These are phyloP conservation scores for Eudorina sp. DNA, from an alignment of 139 green algal species.

Conservation along the genomic window DNA sequence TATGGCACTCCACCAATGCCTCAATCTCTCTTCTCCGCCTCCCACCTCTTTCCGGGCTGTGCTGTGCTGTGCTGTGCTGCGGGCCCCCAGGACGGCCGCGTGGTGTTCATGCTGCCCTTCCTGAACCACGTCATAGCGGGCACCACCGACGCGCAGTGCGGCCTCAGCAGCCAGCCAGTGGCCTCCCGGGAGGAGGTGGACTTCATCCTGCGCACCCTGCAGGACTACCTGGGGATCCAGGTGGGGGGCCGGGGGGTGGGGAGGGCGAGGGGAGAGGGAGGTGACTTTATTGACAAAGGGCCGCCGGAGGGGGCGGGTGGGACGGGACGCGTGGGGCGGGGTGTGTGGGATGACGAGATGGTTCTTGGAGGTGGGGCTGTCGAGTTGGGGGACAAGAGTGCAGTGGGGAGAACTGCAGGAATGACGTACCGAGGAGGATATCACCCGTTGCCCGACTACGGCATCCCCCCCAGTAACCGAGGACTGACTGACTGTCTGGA, in stretches of 20 bases:
- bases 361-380: no score
- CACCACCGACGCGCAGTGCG: slow-evolving; percentile 84
- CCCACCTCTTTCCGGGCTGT: no score
- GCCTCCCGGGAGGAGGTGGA: slow-evolving; percentile 88
- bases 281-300: no score
- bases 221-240: slow-evolving; percentile 90
- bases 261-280: neutral
- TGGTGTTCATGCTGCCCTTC: slow-evolving; percentile 98
- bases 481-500: neutral
- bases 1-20: no score
- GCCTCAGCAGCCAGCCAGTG: slow-evolving; percentile 72
- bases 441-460: no score
- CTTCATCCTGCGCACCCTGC: slow-evolving; percentile 96
- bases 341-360: no score
- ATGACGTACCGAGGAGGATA: no score
- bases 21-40: no score
- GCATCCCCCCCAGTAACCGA: neutral
- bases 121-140: slow-evolving; percentile 90
- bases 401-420: no score
- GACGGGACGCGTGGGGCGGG: neutral
- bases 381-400: no score
- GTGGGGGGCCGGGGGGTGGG: slow-evolving; percentile 54
- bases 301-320: neutral
- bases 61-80: no score
- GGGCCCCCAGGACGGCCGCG: slow-evolving; percentile 88